phyloP scores from a whole-genome alignment of 2,329 filamentous ascomycete species.

The Ophioceras dolichostomum region DNA sequence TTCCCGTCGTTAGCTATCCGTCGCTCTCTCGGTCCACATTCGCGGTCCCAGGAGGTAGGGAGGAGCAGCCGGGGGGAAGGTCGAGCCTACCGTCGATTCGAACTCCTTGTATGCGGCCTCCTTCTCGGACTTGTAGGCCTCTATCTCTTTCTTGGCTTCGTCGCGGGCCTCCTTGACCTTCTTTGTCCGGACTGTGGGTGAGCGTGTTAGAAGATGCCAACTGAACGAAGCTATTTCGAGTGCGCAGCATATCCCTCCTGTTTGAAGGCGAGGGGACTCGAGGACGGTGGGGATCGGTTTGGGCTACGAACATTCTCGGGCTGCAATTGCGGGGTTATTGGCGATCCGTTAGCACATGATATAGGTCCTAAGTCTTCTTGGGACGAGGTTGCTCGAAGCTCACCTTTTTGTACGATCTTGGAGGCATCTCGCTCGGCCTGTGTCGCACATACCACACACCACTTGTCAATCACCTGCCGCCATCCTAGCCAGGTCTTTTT shows the following conservation, averaged over 20 bases:
- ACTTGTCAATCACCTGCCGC: too few relatives aligned
- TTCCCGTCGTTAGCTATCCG: slow-evolving; percentile 8
- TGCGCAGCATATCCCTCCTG: too few relatives aligned
- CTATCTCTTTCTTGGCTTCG: slow-evolving; percentile 96
- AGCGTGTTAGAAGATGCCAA: too few relatives aligned
- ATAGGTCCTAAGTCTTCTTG: too few relatives aligned
- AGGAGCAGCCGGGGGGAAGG: too few relatives aligned
- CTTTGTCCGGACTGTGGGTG: slow-evolving; percentile 83
- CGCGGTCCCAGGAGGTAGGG: too few relatives aligned
- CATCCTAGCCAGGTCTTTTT: too few relatives aligned
- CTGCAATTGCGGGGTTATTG: slow-evolving; percentile 30
- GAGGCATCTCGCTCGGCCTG: slow-evolving; percentile 96
- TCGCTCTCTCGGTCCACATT: neutral
- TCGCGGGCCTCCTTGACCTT: slow-evolving; percentile 91
- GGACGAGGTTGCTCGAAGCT: too few relatives aligned
- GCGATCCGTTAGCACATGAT: slow-evolving; percentile 18
- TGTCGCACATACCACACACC: too few relatives aligned
- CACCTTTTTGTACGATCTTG: slow-evolving; percentile 97
- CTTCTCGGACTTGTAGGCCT: slow-evolving; percentile 80
- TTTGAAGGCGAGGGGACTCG: slow-evolving; percentile 9
- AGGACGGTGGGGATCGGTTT: slow-evolving; percentile 1
- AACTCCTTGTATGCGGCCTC: slow-evolving; percentile 94
- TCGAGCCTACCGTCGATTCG: slow-evolving; percentile 59
- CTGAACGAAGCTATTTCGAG: too few relatives aligned
- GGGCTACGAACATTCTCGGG: slow-evolving; percentile 67